A percentile compares a stretch with the other conserved stretches of the same genome.
phyloP scores from a whole-genome alignment of 768 basidiomycete genomes.

The Boletus tylopilopsis region DNA sequence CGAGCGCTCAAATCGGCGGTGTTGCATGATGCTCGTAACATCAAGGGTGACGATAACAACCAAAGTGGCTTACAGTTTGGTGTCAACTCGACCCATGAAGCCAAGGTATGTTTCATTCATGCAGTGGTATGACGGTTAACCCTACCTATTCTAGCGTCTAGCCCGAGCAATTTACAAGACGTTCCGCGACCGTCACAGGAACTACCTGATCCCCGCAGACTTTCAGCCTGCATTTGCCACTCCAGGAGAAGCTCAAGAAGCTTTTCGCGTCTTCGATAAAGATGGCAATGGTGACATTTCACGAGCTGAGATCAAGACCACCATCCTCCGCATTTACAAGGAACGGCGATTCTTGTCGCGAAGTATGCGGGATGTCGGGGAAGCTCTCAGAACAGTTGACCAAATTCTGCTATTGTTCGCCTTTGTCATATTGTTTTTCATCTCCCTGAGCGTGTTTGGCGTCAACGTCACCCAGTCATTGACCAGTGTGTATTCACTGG shows the following conservation, averaged over 20 bases:
- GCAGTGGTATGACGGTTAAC: neutral
- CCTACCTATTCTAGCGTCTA: constrained; percentile 45
- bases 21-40: constrained; percentile 72
- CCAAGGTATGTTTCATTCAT: constrained; percentile 45
- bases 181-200: constrained; percentile 52
- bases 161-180: constrained; percentile 63
- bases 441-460: constrained; percentile 69
- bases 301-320: constrained; percentile 69
- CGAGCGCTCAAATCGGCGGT: constrained; percentile 65
- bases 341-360: constrained; percentile 73
- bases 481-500: constrained; percentile 70
- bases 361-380: constrained; percentile 72
- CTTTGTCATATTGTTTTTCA: constrained; percentile 62
- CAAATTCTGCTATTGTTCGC: constrained; percentile 61
- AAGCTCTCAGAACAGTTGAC: constrained; percentile 63
- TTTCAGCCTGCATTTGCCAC: constrained; percentile 66
- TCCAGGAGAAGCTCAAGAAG: constrained; percentile 52
- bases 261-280: constrained; percentile 73
- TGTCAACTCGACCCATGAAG: constrained; percentile 57
- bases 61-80: constrained; percentile 46
- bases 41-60: constrained; percentile 47
- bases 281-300: constrained; percentile 78
- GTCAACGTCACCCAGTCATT: constrained; percentile 61
- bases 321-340: constrained; percentile 67
- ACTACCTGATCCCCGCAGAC: constrained; percentile 62